A percentile compares a stretch with the other conserved stretches of the same genome.
Conservation (phyloP, 1,139 yeast species). For the Hyphopichia wangnamkhiaoensis region DNA sequence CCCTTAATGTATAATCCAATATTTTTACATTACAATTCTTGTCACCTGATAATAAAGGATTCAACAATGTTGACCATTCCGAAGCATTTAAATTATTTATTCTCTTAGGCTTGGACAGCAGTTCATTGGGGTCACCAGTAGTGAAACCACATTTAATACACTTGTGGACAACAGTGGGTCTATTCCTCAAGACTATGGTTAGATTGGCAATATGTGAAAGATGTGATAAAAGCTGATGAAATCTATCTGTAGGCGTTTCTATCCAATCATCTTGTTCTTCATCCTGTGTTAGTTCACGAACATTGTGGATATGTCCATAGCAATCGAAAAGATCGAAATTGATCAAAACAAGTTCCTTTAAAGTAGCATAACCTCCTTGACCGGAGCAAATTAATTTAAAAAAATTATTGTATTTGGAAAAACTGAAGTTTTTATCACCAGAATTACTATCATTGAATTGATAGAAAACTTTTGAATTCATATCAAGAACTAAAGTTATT, state of each 20-base stretch:
- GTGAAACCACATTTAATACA: slow-evolving; percentile 41
- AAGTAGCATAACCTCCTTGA: slow-evolving; percentile 31
- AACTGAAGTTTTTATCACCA: slow-evolving; percentile 27
- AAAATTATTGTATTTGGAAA: slow-evolving; percentile 39
- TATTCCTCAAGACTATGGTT: slow-evolving; percentile 24
- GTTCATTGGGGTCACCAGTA: slow-evolving; percentile 12
- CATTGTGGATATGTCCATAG: slow-evolving; percentile 17
- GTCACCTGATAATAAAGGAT: slow-evolving; percentile 21
- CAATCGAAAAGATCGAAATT: slow-evolving; percentile 39
- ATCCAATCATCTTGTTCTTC: slow-evolving; percentile 20
- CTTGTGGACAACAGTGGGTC: slow-evolving; percentile 22
- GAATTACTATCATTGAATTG: slow-evolving; percentile 10
- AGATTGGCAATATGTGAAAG: slow-evolving; percentile 28
- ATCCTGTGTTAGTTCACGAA: slow-evolving; percentile 8
- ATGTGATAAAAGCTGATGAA: slow-evolving; percentile 28
- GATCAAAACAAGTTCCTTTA: slow-evolving; percentile 26
- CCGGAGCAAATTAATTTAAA: slow-evolving; percentile 46
- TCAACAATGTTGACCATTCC: slow-evolving; percentile 33
- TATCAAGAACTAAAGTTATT: slow-evolving; percentile 41
- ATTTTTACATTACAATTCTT: slow-evolving; percentile 22
- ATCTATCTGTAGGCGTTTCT: slow-evolving; percentile 24
- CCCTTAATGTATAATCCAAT: slow-evolving; percentile 13
- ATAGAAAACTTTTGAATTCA: slow-evolving; percentile 52
- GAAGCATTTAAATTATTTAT: slow-evolving; percentile 15
- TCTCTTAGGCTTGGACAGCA: slow-evolving; percentile 13